Evolutionary conservation across 2,329 filamentous ascomycete species (phyloP).

Genomic region (Atkinsonella hypoxylon): DNA sequence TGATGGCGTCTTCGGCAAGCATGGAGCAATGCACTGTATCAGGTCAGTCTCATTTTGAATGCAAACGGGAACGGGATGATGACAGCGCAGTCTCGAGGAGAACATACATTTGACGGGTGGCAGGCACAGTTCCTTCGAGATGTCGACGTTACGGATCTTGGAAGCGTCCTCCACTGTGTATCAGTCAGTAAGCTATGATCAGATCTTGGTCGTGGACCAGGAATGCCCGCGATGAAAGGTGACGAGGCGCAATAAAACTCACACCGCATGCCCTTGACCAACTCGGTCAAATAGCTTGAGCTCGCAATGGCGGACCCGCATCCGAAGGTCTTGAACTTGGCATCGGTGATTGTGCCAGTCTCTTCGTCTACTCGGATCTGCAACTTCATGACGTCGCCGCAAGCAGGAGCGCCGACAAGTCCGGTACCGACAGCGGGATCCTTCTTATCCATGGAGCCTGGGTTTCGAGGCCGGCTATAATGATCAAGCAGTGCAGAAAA

Average conservation of each 20-base stretch:
- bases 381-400: conserved; percentile 80
- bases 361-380: conserved; percentile 76
- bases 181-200: background rate
- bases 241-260: background rate
- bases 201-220: no score
- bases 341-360: conserved; percentile 80
- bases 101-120: conserved; percentile 75
- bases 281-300: conserved; percentile 76
- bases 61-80: conserved; percentile 9
- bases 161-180: conserved; percentile 66
- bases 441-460: conserved; percentile 53
- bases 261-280: conserved; percentile 80
- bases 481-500: conserved; percentile 26
- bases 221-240: background rate
- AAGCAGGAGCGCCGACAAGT: conserved; percentile 79
- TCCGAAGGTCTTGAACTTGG: conserved; percentile 97
- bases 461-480: conserved; percentile 42
- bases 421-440: conserved; percentile 80
- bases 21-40: conserved; percentile 76
- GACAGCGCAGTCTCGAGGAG: background rate
- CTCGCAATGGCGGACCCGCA: conserved; percentile 92
- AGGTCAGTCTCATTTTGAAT: background rate
- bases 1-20: conserved; percentile 85
- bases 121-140: conserved; percentile 87
- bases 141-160: conserved; percentile 92